Evolutionary conservation across 2,329 filamentous ascomycete genomes (phyloP).

Genomic region (Colletotrichum noveboracense): DNA sequence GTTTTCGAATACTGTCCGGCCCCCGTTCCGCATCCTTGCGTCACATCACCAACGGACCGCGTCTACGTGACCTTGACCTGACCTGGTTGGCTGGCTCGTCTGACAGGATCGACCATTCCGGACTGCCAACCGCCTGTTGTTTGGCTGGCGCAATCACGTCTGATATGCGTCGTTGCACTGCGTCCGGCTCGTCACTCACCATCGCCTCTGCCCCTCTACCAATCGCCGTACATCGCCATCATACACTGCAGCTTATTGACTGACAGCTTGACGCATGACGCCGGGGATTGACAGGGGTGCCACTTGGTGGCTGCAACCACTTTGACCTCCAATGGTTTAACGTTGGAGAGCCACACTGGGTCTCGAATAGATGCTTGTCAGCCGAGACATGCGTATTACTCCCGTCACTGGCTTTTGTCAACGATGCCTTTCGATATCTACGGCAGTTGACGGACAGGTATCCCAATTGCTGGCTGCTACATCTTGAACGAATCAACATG

Average conservation of each 20-base stretch:
- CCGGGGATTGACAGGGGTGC: not conserved
- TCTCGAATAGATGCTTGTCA: not conserved
- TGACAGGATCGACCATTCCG: not conserved
- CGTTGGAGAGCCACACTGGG: not conserved
- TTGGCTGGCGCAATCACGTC: not conserved
- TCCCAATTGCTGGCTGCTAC: not conserved
- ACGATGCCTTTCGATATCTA: not conserved
- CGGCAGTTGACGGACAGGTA: not conserved
- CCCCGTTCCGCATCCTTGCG: slow-evolving; percentile 2
- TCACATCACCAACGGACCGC: slow-evolving; percentile 6
- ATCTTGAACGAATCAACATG: not conserved
- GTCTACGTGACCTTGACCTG: not conserved
- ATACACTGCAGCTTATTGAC: not conserved
- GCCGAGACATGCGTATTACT: not conserved
- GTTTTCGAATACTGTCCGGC: not conserved
- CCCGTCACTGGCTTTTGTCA: not conserved
- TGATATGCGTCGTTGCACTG: not conserved
- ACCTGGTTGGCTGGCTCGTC: not conserved
- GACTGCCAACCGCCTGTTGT: not conserved
- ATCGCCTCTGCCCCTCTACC: not conserved
- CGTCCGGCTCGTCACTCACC: not conserved
- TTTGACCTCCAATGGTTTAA: not conserved
- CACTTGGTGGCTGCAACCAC: slow-evolving; percentile 11
- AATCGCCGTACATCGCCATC: not conserved
- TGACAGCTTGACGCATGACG: slow-evolving; percentile 7